Conservation (phyloP, 108 stramenopile genomes). For the Pseudonitzschia multistriata region DNA sequence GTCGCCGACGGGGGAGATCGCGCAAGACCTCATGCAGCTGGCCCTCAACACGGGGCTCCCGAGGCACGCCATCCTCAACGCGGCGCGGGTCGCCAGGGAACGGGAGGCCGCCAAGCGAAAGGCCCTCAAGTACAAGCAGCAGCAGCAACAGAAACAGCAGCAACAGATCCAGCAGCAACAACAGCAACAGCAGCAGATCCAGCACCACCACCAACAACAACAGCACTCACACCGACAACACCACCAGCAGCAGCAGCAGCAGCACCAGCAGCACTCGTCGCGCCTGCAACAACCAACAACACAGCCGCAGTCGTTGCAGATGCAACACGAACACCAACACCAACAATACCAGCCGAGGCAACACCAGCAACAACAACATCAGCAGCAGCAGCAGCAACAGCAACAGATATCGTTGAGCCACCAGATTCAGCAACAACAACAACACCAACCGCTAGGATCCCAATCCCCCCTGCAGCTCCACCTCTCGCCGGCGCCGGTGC, state of each 20-base stretch:
- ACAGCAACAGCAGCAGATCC: constrained; percentile 1
- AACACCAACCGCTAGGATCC: neutral
- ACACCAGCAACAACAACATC: neutral
- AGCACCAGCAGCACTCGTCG: constrained; percentile 22
- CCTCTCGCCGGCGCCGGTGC: constrained; percentile 1
- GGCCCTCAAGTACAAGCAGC: constrained; percentile 38
- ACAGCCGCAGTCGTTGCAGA: constrained; percentile 4
- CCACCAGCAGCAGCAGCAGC: constrained; percentile 17
- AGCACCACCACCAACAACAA: constrained; percentile 29
- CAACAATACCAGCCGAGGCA: constrained; percentile 7
- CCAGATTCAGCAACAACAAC: constrained; percentile 3
- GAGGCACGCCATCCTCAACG: constrained; percentile 76
- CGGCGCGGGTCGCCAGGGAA: constrained; percentile 71
- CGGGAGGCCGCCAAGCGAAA: constrained; percentile 53
- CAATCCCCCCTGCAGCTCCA: neutral
- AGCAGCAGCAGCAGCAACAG: neutral
- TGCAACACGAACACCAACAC: constrained; percentile 1
- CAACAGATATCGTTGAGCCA: neutral
- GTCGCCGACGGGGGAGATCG: constrained; percentile 61
- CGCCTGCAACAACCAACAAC: neutral
- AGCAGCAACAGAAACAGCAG: constrained; percentile 26
- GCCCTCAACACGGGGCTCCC: constrained; percentile 74
- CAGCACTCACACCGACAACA: constrained; percentile 24
- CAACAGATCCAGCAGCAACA: constrained; percentile 9
- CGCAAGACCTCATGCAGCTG: constrained; percentile 54